These are phyloP conservation scores for Nidularia pulvinata DNA, from an alignment of 768 basidiomycete genomes.

Conservation along the genomic window DNA sequence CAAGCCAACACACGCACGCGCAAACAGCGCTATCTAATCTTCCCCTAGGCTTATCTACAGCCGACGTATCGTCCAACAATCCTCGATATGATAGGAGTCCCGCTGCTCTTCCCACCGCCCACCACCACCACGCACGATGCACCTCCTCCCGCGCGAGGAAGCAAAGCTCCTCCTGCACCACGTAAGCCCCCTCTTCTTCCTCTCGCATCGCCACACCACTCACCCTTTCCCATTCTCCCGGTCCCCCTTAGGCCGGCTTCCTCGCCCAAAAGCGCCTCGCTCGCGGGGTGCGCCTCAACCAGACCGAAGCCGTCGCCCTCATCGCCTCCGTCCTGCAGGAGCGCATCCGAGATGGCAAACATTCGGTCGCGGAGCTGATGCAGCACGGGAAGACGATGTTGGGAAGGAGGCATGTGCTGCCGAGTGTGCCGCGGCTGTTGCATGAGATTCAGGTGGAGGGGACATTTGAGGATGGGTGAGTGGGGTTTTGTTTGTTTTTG, in stretches of 20 bases:
- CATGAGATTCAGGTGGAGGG: slow-evolving; percentile 96
- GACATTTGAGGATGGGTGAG: slow-evolving; percentile 85
- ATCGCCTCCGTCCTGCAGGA: slow-evolving; percentile 95
- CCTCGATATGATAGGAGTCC: too few relatives aligned
- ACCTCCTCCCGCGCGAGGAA: slow-evolving; percentile 72
- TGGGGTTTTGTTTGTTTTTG: not conserved
- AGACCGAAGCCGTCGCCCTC: slow-evolving; percentile 85
- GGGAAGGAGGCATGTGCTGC: slow-evolving; percentile 87
- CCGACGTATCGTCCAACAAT: too few relatives aligned
- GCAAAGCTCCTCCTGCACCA: slow-evolving; percentile 79
- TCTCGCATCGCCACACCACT: not conserved
- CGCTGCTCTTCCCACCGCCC: too few relatives aligned
- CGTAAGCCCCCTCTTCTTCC: slow-evolving; percentile 20
- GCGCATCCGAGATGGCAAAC: slow-evolving; percentile 86
- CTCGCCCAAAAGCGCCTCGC: slow-evolving; percentile 95
- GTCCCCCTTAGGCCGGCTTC: slow-evolving; percentile 62
- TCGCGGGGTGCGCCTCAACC: slow-evolving; percentile 86
- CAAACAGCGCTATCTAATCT: too few relatives aligned
- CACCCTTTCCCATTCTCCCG: not conserved
- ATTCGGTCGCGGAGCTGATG: slow-evolving; percentile 92
- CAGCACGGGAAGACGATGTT: slow-evolving; percentile 87
- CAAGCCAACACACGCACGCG: too few relatives aligned
- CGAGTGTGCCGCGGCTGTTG: slow-evolving; percentile 71
- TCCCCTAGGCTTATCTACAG: too few relatives aligned
- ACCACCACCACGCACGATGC: slow-evolving; percentile 38